Base-by-base conservation (phyloP, 2,329 filamentous ascomycete genomes). In the Uncinocarpus reesii region DNA sequence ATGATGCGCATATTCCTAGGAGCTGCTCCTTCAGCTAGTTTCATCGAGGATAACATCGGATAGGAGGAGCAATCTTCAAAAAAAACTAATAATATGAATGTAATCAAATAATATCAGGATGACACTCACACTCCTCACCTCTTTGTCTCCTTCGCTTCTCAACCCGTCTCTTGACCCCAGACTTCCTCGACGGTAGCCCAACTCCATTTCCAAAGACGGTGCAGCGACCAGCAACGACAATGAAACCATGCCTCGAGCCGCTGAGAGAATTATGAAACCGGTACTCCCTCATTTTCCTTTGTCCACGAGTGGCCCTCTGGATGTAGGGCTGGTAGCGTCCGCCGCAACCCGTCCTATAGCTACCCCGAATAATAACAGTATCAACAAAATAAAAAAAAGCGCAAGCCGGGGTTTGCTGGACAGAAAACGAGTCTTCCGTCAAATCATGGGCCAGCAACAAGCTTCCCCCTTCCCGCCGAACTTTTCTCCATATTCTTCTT, bases 321-420 rank as follows among this genome's bases (percentile, higher is more conserved):
- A 23, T 42, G 16, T 40, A 43, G 41, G 41, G 41, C 41, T 43
- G 41, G 40, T 43, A 43, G 29, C 28, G 28, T 34, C 41, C 41
- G 41, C 34, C 29, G 28, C 41, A 24, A 43, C 24, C 41, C 41
- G 41, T 42, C 24, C 26, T 32, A 43, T 34, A 15, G 13, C 41
- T 15, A 37, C 7, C 29, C 20, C 29, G 20, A 43, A 32, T 24
- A 31, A 20, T 32, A 31, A 15, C 18, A 7, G 20, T 18, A 16
- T 7, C 18, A 16, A 16, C 13, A 15, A 16, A n/a, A n/a, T n/a
- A n/a, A n/a, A n/a, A n/a, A n/a, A n/a, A n/a, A n/a, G n/a, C n/a
- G n/a, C n/a, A n/a, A n/a, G n/a, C n/a, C n/a, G n/a, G n/a, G n/a
- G n/a, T n/a, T n/a, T n/a, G n/a, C n/a, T n/a, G n/a, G n/a, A n/a